Evolutionary conservation across 2,329 filamentous ascomycete genomes (phyloP).

Genomic region (Pseudonectria foliicola): DNA sequence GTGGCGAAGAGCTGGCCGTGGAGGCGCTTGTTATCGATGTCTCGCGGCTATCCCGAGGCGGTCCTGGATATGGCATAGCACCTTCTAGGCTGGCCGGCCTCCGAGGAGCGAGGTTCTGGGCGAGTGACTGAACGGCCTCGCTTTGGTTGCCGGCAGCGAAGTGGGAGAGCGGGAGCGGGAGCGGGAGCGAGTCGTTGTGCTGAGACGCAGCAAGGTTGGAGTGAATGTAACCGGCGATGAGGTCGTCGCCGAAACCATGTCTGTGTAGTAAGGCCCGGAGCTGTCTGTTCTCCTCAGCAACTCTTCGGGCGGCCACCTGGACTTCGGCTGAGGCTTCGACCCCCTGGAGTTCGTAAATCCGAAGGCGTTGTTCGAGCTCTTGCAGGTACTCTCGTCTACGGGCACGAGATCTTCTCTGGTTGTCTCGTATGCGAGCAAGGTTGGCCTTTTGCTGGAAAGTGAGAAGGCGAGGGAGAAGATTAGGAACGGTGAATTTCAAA

Average conservation of each 20-base stretch:
- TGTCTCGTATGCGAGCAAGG: slow-evolving; percentile 60
- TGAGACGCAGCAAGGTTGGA: slow-evolving; percentile 9
- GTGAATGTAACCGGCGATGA: slow-evolving; percentile 40
- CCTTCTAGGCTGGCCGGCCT: slow-evolving; percentile 24
- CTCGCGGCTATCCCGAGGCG: slow-evolving; percentile 27
- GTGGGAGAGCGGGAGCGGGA: slow-evolving; percentile 11
- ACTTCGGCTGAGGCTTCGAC: slow-evolving; percentile 65
- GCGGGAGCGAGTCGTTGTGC: slow-evolving; percentile 4
- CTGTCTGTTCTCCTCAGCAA: slow-evolving; percentile 62
- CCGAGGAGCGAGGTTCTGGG: slow-evolving; percentile 31
- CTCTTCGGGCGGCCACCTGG: slow-evolving; percentile 60
- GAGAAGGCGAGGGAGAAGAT: slow-evolving; percentile 3
- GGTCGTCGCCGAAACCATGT: slow-evolving; percentile 49
- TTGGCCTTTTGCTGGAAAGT: slow-evolving; percentile 30
- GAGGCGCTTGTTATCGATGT: slow-evolving; percentile 27
- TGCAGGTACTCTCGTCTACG: slow-evolving; percentile 66
- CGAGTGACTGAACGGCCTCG: slow-evolving; percentile 26
- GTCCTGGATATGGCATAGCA: slow-evolving; percentile 19
- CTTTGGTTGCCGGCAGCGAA: slow-evolving; percentile 18
- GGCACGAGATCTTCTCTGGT: slow-evolving; percentile 69
- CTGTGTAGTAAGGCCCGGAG: slow-evolving; percentile 52
- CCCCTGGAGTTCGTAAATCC: slow-evolving; percentile 56
- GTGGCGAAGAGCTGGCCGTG: slow-evolving; percentile 21
- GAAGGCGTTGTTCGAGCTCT: slow-evolving; percentile 56
- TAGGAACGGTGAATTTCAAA: too few species aligned